Base-by-base conservation (phyloP, 768 basidiomycete species). In the Collybia mongolica region DNA sequence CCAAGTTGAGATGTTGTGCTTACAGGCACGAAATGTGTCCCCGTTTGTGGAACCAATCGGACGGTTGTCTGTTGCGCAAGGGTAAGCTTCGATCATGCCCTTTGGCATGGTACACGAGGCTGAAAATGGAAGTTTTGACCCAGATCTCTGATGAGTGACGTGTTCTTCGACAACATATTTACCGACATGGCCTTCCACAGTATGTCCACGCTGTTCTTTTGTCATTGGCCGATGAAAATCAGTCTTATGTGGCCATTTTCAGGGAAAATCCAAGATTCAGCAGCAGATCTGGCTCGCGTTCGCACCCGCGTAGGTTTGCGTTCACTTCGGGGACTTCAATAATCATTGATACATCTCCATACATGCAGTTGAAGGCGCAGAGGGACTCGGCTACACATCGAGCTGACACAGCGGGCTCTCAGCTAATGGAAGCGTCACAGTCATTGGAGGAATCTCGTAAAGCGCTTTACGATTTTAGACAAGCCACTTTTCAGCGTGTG, bases 81-180 rank as follows among this genome's bases (percentile, higher is more conserved):
- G 74, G 76, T 72, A 48, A 7, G 59, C 6, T 39, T 39, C 11
- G 11, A 19, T 18, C 29, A 39, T 22, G 24, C 29, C 24, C 23
- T 38, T 4, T 8, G 17, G 17, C 22, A 37, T 7, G 26, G 19
- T 17, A 4, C 54, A 46, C 24, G 45, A 44, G 40, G 39, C 46
- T 29, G 5, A 38, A 24, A 6, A 44, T 23, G 9, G n/a, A 3
- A 18, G 46, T 7, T 50, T 37, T 15, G 20, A 22, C 52, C 32
- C 37, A 73, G 74, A 44, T 67, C 70, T 24, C 59, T 75, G 24
- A 49, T 74, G 22, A 66, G 62, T 51, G 72, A 74, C 53, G 62
- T 74, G 14, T 66, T 74, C 49, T 75, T 74, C 54, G 72, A 75
- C 53, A 72, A 74, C 51, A 64, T 74, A 20, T 71, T 71, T 55